phyloP scores from a whole-genome alignment of 202 grass and related monocot genomes.

The Musa balbisiana region DNA sequence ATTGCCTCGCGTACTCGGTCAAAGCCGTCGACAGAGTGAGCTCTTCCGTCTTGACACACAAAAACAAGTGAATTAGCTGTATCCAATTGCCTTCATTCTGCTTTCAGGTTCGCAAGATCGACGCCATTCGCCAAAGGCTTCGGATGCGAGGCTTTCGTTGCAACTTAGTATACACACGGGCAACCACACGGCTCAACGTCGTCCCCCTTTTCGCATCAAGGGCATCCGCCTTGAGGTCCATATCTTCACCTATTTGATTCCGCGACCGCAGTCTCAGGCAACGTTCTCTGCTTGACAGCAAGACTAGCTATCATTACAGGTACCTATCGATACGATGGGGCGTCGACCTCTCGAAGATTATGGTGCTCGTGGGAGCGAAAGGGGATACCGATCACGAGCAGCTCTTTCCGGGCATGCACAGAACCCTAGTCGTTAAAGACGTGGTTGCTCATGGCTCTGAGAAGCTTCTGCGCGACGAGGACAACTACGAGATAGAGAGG shows the following conservation, averaged over 20 bases:
- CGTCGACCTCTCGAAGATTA: conserved; percentile 56
- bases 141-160: conserved; percentile 89
- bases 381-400: conserved; percentile 77
- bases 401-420: conserved; percentile 70
- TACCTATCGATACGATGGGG: conserved; percentile 82
- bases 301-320: conserved; percentile 23
- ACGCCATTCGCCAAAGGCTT: conserved; percentile 53
- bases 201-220: conserved; percentile 72
- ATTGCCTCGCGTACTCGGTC: conserved; percentile 57
- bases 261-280: too few species aligned
- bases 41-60: background rate
- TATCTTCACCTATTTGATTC: too few species aligned
- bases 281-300: conserved; percentile 2
- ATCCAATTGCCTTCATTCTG: background rate
- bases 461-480: conserved; percentile 51
- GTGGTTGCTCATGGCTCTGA: conserved; percentile 50
- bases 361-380: conserved; percentile 55
- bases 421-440: conserved; percentile 50
- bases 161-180: conserved; percentile 70
- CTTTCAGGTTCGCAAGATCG: conserved; percentile 55
- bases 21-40: conserved; percentile 33
- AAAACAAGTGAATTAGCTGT: background rate
- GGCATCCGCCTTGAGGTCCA: conserved; percentile 52
- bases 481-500: conserved; percentile 45
- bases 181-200: conserved; percentile 62